These are phyloP conservation scores for Penicillium cinerascens DNA, from an alignment of 495 filamentous ascomycete genomes.

Conservation along the genomic window DNA sequence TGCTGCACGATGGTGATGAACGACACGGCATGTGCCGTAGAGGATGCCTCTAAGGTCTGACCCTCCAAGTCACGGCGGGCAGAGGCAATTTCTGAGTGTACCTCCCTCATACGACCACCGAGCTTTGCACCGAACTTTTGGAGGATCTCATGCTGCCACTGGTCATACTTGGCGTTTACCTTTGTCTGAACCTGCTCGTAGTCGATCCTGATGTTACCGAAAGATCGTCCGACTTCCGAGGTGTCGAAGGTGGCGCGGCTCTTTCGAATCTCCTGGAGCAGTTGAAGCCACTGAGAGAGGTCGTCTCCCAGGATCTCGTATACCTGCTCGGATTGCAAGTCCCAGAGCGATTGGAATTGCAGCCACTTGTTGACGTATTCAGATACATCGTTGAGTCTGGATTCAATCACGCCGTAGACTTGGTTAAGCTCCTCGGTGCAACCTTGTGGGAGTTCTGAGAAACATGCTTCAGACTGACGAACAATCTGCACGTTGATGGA, in stretches of 20 bases:
- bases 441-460: slow-evolving; percentile 77
- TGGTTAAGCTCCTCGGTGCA: slow-evolving; percentile 73
- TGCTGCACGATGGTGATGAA: slow-evolving; percentile 98
- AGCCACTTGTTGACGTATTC: slow-evolving; percentile 94
- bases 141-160: slow-evolving; percentile 98
- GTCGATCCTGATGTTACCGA: slow-evolving; percentile 90
- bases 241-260: slow-evolving; percentile 93
- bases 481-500: slow-evolving; percentile 61
- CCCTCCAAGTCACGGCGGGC: slow-evolving; percentile 84
- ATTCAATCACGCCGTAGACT: slow-evolving; percentile 78
- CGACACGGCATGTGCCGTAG: slow-evolving; percentile 91
- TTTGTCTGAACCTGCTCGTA: slow-evolving; percentile 98
- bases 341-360: slow-evolving; percentile 98
- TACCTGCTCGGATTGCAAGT: slow-evolving; percentile 91
- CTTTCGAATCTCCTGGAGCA: slow-evolving; percentile 92
- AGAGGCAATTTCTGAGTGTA: slow-evolving; percentile 83
- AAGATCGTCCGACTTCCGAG: slow-evolving; percentile 82
- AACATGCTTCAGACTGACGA: slow-evolving; percentile 63
- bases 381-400: slow-evolving; percentile 69
- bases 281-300: slow-evolving; percentile 84
- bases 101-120: slow-evolving; percentile 84
- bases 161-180: slow-evolving; percentile 97
- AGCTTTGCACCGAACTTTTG: slow-evolving; percentile 86
- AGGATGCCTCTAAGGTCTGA: slow-evolving; percentile 85
- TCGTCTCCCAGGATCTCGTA: slow-evolving; percentile 89